These are phyloP conservation scores for Fomitopsis serialis DNA, from an alignment of 768 basidiomycete genomes.

Conservation along the genomic window DNA sequence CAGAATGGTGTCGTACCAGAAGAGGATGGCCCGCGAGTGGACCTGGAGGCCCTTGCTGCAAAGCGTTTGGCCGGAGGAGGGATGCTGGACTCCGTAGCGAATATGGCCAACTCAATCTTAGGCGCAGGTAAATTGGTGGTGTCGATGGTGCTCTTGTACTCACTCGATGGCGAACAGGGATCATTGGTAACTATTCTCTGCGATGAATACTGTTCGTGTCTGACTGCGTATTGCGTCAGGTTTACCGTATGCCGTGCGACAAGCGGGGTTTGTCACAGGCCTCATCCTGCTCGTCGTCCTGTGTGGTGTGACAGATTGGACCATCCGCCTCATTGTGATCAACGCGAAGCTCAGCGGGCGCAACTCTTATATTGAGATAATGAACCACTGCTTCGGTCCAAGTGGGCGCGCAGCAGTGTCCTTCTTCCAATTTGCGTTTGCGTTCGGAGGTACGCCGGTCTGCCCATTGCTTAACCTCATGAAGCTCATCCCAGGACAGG, in stretches of 20 bases:
- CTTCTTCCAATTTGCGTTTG: constrained; percentile 96
- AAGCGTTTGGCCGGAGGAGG: constrained; percentile 67
- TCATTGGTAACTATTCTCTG: constrained; percentile 48
- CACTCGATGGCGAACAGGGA: constrained; percentile 38
- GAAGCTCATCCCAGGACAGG: constrained; percentile 36
- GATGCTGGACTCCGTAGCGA: constrained; percentile 74
- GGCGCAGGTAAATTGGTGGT: constrained; percentile 67
- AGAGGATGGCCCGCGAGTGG: constrained; percentile 29
- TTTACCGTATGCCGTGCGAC: constrained; percentile 88
- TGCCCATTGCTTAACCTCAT: background rate
- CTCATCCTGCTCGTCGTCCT: constrained; percentile 75
- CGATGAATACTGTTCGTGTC: too few relatives aligned
- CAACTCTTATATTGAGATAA: constrained; percentile 89
- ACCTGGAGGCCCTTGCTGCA: constrained; percentile 69
- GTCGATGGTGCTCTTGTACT: constrained; percentile 7
- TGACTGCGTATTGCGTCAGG: constrained; percentile 37
- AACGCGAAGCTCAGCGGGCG: constrained; percentile 95
- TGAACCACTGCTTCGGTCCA: constrained; percentile 88
- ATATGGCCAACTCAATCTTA: constrained; percentile 95
- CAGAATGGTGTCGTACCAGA: constrained; percentile 19
- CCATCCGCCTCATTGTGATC: constrained; percentile 90
- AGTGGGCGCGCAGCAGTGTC: constrained; percentile 93
- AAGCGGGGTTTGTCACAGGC: constrained; percentile 92
- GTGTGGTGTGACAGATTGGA: constrained; percentile 92
- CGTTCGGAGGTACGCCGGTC: constrained; percentile 74